Evolutionary conservation across 2,329 filamentous ascomycete genomes (phyloP).

Genomic region (Ascochyta viciae-villosae): DNA sequence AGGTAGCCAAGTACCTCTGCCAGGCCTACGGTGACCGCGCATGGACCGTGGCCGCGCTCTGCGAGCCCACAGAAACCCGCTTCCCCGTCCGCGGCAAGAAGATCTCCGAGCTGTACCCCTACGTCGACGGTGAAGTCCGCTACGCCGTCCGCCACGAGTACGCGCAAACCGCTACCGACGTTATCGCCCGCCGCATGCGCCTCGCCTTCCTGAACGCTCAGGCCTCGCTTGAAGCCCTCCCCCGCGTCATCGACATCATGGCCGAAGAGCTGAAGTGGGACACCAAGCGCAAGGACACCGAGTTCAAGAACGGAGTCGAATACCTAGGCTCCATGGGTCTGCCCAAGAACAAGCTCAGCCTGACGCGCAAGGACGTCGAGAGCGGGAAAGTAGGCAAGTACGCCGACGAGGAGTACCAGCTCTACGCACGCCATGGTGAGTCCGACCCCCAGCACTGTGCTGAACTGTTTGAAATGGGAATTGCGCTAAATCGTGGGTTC

Average conservation of each 20-base stretch:
- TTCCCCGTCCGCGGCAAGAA: slow-evolving; percentile 85
- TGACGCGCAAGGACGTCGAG: slow-evolving; percentile 67
- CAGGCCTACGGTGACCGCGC: slow-evolving; percentile 90
- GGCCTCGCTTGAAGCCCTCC: slow-evolving; percentile 84
- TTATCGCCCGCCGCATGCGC: slow-evolving; percentile 82
- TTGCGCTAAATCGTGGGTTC: slow-evolving; percentile 29
- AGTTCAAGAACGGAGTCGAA: slow-evolving; percentile 76
- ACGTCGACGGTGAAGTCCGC: slow-evolving; percentile 88
- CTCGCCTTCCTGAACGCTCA: slow-evolving; percentile 92
- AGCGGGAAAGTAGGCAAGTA: slow-evolving; percentile 55
- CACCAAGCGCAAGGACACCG: slow-evolving; percentile 71
- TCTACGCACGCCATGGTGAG: slow-evolving; percentile 60
- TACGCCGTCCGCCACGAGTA: slow-evolving; percentile 91
- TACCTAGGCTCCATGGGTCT: slow-evolving; percentile 70
- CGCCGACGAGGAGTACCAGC: slow-evolving; percentile 56
- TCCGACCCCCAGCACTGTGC: slow-evolving; percentile 25
- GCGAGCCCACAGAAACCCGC: slow-evolving; percentile 74
- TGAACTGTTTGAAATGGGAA: slow-evolving; percentile 31
- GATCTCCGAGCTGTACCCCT: slow-evolving; percentile 82
- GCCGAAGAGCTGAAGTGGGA: slow-evolving; percentile 82
- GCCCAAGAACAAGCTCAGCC: slow-evolving; percentile 61
- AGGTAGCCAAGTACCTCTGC: slow-evolving; percentile 87
- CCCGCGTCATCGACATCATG: slow-evolving; percentile 89
- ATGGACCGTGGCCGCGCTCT: slow-evolving; percentile 87
- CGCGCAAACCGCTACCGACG: slow-evolving; percentile 87